These are phyloP conservation scores for Cadophora sp. DNA, from an alignment of 2,329 filamentous ascomycete genomes.

Conservation along the genomic window DNA sequence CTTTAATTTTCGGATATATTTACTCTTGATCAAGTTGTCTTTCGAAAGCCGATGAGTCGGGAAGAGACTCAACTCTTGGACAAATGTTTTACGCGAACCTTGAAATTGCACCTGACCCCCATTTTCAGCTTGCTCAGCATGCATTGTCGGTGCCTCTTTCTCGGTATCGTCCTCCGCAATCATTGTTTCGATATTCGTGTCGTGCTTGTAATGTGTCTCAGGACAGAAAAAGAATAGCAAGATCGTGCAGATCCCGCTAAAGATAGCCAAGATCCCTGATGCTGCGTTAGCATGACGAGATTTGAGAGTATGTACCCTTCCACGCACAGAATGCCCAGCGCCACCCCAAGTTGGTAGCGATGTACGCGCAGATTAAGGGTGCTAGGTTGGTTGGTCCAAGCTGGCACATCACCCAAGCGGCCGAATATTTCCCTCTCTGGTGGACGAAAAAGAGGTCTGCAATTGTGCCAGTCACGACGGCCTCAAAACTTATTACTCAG, in stretches of 20 bases:
- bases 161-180: background rate
- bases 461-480: background rate
- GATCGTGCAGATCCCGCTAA: background rate
- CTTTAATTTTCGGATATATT: background rate
- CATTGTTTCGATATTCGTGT: background rate
- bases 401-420: background rate
- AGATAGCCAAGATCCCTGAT: background rate
- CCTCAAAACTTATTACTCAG: background rate
- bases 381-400: background rate
- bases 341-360: background rate
- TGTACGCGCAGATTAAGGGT: background rate
- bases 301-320: background rate
- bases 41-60: background rate
- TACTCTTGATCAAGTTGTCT: background rate
- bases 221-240: background rate
- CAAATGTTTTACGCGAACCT: background rate
- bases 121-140: background rate
- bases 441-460: background rate
- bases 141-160: background rate
- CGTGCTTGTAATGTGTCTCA: background rate
- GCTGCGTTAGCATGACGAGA: background rate
- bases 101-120: background rate
- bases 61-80: background rate
- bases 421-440: background rate
- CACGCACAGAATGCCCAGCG: background rate